Base-by-base conservation (phyloP, 1,284 basidiomycete genomes). In the Xerocomus amazonicus region DNA sequence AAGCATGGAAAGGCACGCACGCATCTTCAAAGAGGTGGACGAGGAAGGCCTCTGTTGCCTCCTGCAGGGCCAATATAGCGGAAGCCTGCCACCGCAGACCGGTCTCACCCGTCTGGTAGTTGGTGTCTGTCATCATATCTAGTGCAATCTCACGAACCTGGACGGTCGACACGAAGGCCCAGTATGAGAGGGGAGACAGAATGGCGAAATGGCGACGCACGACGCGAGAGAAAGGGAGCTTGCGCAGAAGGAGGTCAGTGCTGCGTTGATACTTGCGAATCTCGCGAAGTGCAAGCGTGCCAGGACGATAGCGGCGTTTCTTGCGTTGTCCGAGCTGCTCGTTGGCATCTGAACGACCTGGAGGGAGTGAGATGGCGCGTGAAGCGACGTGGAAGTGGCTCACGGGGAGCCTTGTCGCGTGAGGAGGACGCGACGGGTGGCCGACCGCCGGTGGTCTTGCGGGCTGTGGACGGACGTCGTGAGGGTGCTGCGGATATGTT, bases 11-110 rank as follows among this genome's bases (percentile, higher is more conserved):
- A 16, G 23, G 19, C 17, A 87, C 92, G 74, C 68, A 96, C 88
- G 94, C 90, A 70, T 97, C 94, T 71, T 97, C 94, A 58, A 97
- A 97, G 35, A 97, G 72, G 72, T 97, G 93, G 13, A 97, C 90
- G 12, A 97, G 75, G 61, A 84, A 97, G 13, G 94, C 93, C 70
- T 97, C 94, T 26, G 92, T 91, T 9, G 94, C 94, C 71, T 97
- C 94, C 64, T 97, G 94, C 50, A 97, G 70, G 3, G 95, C 95
- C 54, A 93, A 67, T 48, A 97, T 78, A 5, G 94, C 94, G 10
- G 90, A 90, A 53, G 82, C 89, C 68, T 97, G 94, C 94, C 94
- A 97, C 42, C 94, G 78, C 48, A 97, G 70, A 36, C 82, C 87
- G 0, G 73, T 64, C 16, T 77, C 75, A n/a, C 75, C 77, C 51